phyloP scores from a whole-genome alignment of 2,329 filamentous ascomycete species.

The Nemania serpens region DNA sequence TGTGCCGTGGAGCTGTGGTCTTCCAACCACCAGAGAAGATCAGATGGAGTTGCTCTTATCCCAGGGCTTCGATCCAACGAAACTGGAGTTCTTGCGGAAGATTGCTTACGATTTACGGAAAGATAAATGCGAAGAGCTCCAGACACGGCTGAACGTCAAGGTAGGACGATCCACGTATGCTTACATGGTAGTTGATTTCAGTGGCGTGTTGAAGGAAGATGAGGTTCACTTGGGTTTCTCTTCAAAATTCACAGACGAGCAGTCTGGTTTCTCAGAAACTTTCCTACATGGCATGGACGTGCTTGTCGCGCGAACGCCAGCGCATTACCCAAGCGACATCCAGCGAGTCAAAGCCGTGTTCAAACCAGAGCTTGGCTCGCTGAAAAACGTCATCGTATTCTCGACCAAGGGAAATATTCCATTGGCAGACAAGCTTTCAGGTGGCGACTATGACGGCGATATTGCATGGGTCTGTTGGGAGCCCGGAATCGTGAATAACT shows the following conservation, averaged over 20 bases:
- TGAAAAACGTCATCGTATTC: slow-evolving; percentile 84
- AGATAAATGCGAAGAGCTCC: slow-evolving; percentile 57
- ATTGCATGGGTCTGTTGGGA: slow-evolving; percentile 81
- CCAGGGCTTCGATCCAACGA: slow-evolving; percentile 61
- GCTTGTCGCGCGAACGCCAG: slow-evolving; percentile 71
- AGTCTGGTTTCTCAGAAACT: slow-evolving; percentile 57
- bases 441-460: slow-evolving; percentile 83
- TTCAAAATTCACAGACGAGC: slow-evolving; percentile 60
- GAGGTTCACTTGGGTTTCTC: slow-evolving; percentile 74
- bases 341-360: slow-evolving; percentile 68
- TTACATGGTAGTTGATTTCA: slow-evolving; percentile 72
- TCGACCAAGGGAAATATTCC: slow-evolving; percentile 63
- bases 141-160: slow-evolving; percentile 62
- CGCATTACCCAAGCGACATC: slow-evolving; percentile 72
- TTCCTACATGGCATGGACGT: slow-evolving; percentile 62
- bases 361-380: slow-evolving; percentile 62
- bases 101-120: slow-evolving; percentile 53
- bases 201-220: slow-evolving; percentile 61
- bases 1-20: slow-evolving; percentile 52
- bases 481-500: slow-evolving; percentile 65
- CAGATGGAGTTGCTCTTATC: slow-evolving; percentile 59
- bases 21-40: slow-evolving; percentile 58
- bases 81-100: slow-evolving; percentile 54
- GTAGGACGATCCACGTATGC: slow-evolving; percentile 65
- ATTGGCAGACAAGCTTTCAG: slow-evolving; percentile 72